Base-by-base conservation (phyloP, 768 basidiomycete species). In the Boletales sp. region DNA sequence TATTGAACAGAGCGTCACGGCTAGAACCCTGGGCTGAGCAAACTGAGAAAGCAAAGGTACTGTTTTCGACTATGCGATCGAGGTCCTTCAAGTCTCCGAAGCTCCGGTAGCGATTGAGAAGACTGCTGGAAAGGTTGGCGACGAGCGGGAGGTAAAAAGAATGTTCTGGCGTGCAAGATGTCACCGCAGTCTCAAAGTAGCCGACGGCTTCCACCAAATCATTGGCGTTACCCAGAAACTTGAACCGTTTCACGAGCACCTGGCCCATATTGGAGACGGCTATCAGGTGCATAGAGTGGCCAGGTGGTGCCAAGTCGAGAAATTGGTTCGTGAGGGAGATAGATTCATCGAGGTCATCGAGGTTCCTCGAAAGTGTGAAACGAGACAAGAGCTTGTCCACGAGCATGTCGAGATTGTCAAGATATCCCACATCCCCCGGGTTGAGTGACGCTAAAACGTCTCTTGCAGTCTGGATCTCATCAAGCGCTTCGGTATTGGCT, bases 341-440 rank as follows among this genome's bases (percentile, higher is more conserved):
- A 14, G 59, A 57, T 38, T 65, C 59, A 17, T 63, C 51, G 18
- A 72, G 51, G 40, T 69, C 67, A 6, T 46, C 36, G 13, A 49
- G 41, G 28, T 64, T 52, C 37, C 65, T 48, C 5, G 48, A 53
- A n/a, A 33, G 56, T 25, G 53, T 15, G 35, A 68, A 71, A 32
- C 60, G 61, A 18, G 50, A 36, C 41, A 60, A 32, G 15, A 64
- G 58, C 3, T 35, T 38, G 21, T 15, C 15, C 12, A 54, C 54
- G 25, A 64, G 36, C 8, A 14, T 18, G 13, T 48, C 35, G 32
- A 64, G 53, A 17, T 48, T 38, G 18, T 21, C 3, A 14, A 57
- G 35, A 35, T 62, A 60, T 15, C 9, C 32, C 7, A 28, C 34
- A 9, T 57, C 49, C n/a, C 18, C 45, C 25, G 48, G 43, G 14